Base-by-base conservation (phyloP, 208 protist species). In the Crithidia mellificae region DNA sequence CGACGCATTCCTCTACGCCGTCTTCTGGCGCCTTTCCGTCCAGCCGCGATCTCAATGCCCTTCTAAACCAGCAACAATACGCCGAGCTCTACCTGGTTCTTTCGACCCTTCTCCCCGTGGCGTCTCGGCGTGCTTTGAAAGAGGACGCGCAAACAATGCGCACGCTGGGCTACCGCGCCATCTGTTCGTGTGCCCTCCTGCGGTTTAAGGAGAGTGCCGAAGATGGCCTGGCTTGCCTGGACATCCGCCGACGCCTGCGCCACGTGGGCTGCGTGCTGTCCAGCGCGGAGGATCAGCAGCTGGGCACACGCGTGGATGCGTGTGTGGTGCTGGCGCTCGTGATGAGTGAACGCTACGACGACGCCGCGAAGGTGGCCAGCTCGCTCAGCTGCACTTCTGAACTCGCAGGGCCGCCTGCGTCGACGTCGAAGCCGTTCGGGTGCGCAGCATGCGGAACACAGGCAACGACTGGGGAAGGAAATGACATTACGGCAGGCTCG, bases 181-280 rank as follows among this genome's bases (percentile, higher is more conserved):
- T 78, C 17, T 90, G 85, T 73, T 89, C 76, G 61, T 84, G 74
- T 59, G 68, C 71, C 12, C 68, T 95, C 0, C 68, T 95, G n/a
- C 83, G 89, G 19, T 95, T 81, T 58, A 81, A 80, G 8, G 90
- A 92, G 52, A 91, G 87, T 63, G 69, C 77, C 32, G 81, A 91
- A 54, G 88, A 94, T 65, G 84, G 77, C 68, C 53, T 63, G 5
- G 74, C 71, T 6, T 43, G 25, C 5, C 36, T 87, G 11, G 36
- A 68, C 2, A 43, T 66, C 6, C 52, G 55, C 24, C 41, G 36
- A 6, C 57, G n/a, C 1, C 58, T 57, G 20, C 54, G 54, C 24
- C 19, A 53, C 0, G 38, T 34, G n/a, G 49, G 65, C 54, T 63
- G 41, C 27, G 46, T 15, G 15, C 22, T 41, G 2, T 34, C 34